Evolutionary conservation across 2,329 filamentous ascomycete species (phyloP).

Genomic region (Biscogniauxia marginata): DNA sequence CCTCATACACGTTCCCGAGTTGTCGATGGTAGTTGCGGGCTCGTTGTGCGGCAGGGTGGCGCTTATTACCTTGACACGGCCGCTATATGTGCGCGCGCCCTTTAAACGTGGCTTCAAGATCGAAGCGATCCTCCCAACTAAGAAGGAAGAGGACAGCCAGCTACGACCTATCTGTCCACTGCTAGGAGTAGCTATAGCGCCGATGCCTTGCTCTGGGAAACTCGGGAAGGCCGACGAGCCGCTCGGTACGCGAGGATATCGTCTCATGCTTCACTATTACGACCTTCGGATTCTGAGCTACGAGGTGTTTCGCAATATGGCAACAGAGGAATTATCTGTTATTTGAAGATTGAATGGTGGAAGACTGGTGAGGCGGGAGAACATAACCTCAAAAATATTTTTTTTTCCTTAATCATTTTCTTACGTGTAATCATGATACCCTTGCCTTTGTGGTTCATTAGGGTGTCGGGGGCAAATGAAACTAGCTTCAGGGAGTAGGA

Average conservation of each 20-base stretch:
- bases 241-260: constrained; percentile 50
- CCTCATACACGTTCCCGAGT: constrained; percentile 62
- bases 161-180: constrained; percentile 51
- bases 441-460: neutral
- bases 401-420: neutral
- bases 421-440: neutral
- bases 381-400: neutral
- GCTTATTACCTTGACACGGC: constrained; percentile 60
- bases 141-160: constrained; percentile 42
- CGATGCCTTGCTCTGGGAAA: constrained; percentile 50
- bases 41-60: constrained; percentile 65
- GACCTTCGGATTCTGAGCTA: constrained; percentile 71
- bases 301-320: constrained; percentile 52
- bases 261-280: constrained; percentile 67
- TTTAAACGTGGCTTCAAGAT: constrained; percentile 49
- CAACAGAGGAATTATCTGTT: constrained; percentile 29
- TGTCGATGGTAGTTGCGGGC: constrained; percentile 67
- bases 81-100: constrained; percentile 22
- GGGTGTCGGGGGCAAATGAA: neutral
- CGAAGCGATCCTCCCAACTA: constrained; percentile 51
- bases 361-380: neutral
- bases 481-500: neutral
- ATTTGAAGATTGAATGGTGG: constrained; percentile 11
- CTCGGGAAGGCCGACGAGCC: constrained; percentile 19
- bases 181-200: constrained; percentile 66